Base-by-base conservation (phyloP, 2,329 filamentous ascomycete species). In the Colletotrichum filicis region DNA sequence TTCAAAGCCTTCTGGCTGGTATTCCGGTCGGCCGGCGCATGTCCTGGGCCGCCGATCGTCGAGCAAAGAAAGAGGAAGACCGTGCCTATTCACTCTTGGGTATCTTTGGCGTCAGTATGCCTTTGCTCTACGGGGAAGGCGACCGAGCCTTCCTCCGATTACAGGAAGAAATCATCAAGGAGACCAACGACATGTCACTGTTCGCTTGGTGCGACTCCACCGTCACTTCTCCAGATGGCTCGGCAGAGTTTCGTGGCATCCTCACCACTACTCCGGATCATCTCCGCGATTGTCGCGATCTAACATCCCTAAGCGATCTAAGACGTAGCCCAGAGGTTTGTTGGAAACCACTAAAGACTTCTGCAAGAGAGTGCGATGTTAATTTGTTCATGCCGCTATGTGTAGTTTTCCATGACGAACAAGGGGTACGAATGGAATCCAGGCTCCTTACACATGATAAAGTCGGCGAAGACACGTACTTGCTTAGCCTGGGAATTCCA, bases 91-190 rank as follows among this genome's bases (percentile, higher is more conserved):
- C 75, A 22, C 66, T 80, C 19, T 55, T 79, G 19, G 79, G 78
- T 6, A 53, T 80, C 11, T 79, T 80, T 32, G 68, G 72, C 46
- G 71, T 79, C 24, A 77, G 74, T 16, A 79, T 80, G 76, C 71
- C 76, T 7, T 60, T 76, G 16, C 68, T 75, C 1, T 80, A 79
- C 30, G 77, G 78, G 11, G 78, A 80, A 60, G 77, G 78, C 52
- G 19, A 16, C 19, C 73, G 67, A 30, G 75, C 76, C 1, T 79
- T 78, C 63, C 59, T 71, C 26, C 67, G 77, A 55, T 5, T 76
- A 22, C 72, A 76, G n/a, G 22, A 53, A 24, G 49, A 53, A 5
- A 53, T 53, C 49, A 53, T 53, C 3, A 53, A 53, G 22, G 49
- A n/a, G 5, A 53, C 49, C 19, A 53, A 53, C 19, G 49, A 53